Conservation (phyloP, 495 filamentous ascomycete genomes). For the Aspergillus cristatus region DNA sequence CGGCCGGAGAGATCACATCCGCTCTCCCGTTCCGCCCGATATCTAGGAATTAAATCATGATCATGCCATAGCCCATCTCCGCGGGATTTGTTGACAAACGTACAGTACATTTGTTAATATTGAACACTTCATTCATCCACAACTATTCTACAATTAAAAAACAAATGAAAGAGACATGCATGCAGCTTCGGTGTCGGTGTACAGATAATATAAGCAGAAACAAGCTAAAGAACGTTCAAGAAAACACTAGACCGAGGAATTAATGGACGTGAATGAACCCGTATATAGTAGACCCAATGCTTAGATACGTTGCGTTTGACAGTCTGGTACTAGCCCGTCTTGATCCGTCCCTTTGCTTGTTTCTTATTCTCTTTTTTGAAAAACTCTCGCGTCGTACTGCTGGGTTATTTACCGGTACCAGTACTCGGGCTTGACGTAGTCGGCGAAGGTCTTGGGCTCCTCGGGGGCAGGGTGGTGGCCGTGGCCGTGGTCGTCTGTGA, state of each 20-base stretch:
- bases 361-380: not conserved
- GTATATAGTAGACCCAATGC: too few relatives aligned
- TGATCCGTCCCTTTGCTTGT: not conserved
- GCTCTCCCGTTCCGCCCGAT: too few relatives aligned
- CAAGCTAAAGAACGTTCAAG: conserved; percentile 2
- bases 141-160: conserved; percentile 41
- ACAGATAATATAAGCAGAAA: conserved; percentile 13
- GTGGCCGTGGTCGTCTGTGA: conserved; percentile 39
- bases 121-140: conserved; percentile 22
- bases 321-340: not conserved
- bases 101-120: too few relatives aligned
- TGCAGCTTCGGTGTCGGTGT: conserved; percentile 8
- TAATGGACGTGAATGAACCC: not conserved
- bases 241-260: conserved; percentile 3
- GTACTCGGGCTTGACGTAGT: conserved; percentile 90
- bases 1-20: too few relatives aligned
- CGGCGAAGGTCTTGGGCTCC: conserved; percentile 86
- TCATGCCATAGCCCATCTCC: not conserved
- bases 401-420: conserved; percentile 50
- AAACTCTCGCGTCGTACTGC: too few relatives aligned
- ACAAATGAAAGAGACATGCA: too few relatives aligned
- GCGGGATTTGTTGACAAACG: too few relatives aligned
- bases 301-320: not conserved
- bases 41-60: not conserved
- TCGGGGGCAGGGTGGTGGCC: conserved; percentile 48